Evolutionary conservation across 2,329 filamentous ascomycete genomes (phyloP), one percentile per base, ranked within the genome.

Genomic region (Claviceps quebecensis): DNA sequence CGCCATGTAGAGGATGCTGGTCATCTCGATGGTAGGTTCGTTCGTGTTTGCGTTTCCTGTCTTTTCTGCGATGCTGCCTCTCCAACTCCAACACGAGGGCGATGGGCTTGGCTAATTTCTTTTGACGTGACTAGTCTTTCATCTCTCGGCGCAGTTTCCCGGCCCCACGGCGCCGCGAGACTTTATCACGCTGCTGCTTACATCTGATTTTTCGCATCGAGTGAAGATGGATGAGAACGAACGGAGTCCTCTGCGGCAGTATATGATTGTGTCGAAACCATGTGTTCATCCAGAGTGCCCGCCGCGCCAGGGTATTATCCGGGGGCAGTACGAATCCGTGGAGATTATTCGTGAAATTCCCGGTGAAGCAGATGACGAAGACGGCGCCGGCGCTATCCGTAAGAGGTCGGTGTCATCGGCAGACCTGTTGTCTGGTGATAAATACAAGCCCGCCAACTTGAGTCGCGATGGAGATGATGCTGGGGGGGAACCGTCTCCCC

Each of bases 321-420:
- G 88, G 41, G 91, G 90, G 3, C 76, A 83, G 56, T 97, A 96
- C 59, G 90, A 96, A 69, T 94, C 87, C 1, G 84, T 96, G 16
- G 91, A 97, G 67, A 75, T 95, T 57, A 90, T 96, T 52, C 76
- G 90, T 48, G 90, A 97, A 66, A 77, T 96, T 14, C 84, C 83
- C 0, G 63, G 81, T 9, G 70, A 73, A 44, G 63, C 71, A 56
- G 22, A 23, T 4, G 22, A 9, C 22, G 41, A 14, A 6, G 41
- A 23, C 22, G 16, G 23, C 8, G 44, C 16, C 16, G 23, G 16
- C 6, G 55, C 55, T 7, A 56, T 56, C 26, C 67, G 60, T 54
- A 57, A 61, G 55, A 57, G 63, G 49, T 68, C 67, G 1, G 48
- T 62, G 5, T 67, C 67, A 2, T 63, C 65, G 1, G 55, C 59